phyloP scores from a whole-genome alignment of 345 rosid species.

The Eucalyptus regnans region DNA sequence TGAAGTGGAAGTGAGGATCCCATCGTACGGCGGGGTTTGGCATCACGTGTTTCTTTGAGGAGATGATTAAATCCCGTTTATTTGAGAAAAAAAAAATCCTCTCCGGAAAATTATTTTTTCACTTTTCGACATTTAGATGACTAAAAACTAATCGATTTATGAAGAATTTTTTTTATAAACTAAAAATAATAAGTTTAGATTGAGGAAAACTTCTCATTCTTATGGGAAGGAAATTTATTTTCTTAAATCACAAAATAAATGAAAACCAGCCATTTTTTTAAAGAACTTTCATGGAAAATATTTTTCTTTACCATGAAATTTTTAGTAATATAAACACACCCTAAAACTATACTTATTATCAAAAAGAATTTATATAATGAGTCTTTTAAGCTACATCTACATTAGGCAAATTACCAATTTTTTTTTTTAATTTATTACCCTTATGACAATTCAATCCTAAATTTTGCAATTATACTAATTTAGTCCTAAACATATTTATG shows the following conservation, averaged over 20 bases:
- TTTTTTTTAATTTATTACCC: too few species aligned
- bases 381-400: not conserved
- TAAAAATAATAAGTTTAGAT: not conserved
- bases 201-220: not conserved
- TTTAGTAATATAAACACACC: not conserved
- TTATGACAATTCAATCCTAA: too few species aligned
- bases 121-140: not conserved
- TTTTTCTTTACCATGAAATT: not conserved
- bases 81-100: not conserved
- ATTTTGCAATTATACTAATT: too few species aligned
- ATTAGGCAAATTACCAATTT: too few species aligned
- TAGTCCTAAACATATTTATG: too few species aligned
- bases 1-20: not conserved
- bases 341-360: not conserved
- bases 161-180: too few species aligned
- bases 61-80: not conserved
- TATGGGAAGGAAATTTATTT: not conserved
- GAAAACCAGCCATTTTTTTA: not conserved
- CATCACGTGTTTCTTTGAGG: too few species aligned
- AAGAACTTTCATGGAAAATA: not conserved
- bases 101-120: too few species aligned
- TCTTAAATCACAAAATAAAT: not conserved
- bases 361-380: not conserved
- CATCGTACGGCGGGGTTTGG: not conserved
- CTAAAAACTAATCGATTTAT: not conserved